Percentiles rank a stretch among this genome's conserved stretches.
phyloP scores from a whole-genome alignment of 768 basidiomycete genomes.

The Trametes meyenii region DNA sequence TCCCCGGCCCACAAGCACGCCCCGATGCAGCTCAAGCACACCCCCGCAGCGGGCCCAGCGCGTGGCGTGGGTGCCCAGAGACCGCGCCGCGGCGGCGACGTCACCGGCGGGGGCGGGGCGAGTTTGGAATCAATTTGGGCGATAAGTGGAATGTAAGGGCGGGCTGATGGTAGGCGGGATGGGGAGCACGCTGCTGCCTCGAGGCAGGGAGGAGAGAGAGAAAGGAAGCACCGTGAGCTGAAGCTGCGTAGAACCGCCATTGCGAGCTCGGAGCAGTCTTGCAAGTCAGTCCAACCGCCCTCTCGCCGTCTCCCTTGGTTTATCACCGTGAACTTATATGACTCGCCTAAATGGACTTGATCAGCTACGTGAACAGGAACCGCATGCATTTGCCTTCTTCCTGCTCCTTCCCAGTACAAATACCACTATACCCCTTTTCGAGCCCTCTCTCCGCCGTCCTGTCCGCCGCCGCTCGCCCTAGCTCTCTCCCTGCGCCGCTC shows the following conservation, averaged over 20 bases:
- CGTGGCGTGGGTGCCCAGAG: not conserved
- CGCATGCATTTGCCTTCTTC: slow-evolving; percentile 42
- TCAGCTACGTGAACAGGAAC: slow-evolving; percentile 43
- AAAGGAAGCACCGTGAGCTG: slow-evolving; percentile 25
- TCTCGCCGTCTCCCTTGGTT: slow-evolving; percentile 26
- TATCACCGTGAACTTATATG: slow-evolving; percentile 32
- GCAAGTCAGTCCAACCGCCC: slow-evolving; percentile 22
- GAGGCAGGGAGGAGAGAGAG: slow-evolving; percentile 35
- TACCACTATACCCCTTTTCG: slow-evolving; percentile 41
- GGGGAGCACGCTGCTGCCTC: slow-evolving; percentile 33
- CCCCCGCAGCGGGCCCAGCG: not conserved
- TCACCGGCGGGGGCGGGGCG: not conserved
- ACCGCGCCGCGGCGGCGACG: not conserved
- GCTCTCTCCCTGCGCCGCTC: slow-evolving; percentile 25
- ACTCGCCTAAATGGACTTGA: slow-evolving; percentile 42
- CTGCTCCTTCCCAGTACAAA: slow-evolving; percentile 42
- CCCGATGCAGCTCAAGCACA: not conserved
- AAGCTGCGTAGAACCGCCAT: slow-evolving; percentile 28
- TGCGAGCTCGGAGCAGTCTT: slow-evolving; percentile 22
- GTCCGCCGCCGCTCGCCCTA: slow-evolving; percentile 29
- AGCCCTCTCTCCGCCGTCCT: slow-evolving; percentile 27
- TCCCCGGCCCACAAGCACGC: slow-evolving; percentile 5
- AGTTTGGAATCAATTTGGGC: not conserved
- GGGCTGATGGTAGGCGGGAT: not conserved
- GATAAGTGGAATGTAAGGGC: slow-evolving; percentile 14